A percentile compares a stretch with the other conserved stretches of the same genome.
phyloP scores from a whole-genome alignment of 2,329 filamentous ascomycete genomes.

The Trichophyton verrucosum region DNA sequence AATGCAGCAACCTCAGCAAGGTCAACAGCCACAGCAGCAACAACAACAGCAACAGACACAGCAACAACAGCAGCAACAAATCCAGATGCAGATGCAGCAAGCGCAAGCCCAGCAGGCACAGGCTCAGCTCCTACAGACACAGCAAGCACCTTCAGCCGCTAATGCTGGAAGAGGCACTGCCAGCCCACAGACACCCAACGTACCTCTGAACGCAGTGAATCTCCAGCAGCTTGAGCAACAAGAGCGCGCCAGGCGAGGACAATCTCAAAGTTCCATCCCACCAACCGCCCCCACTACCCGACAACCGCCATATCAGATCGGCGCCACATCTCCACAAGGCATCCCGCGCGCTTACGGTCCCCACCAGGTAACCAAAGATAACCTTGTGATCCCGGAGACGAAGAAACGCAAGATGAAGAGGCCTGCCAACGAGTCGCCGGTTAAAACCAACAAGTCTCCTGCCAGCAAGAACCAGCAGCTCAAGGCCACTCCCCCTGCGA shows the following conservation, averaged over 20 bases:
- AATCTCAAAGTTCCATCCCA: slow-evolving; percentile 32
- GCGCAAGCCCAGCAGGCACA: slow-evolving; percentile 15
- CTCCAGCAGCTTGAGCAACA: slow-evolving; percentile 38
- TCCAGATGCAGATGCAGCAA: not conserved
- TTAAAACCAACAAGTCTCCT: slow-evolving; percentile 17
- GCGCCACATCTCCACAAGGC: slow-evolving; percentile 43
- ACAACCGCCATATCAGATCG: slow-evolving; percentile 41
- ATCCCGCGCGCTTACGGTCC: slow-evolving; percentile 45
- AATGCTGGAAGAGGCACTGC: slow-evolving; percentile 15
- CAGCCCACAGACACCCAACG: slow-evolving; percentile 17
- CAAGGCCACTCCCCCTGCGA: slow-evolving; percentile 22
- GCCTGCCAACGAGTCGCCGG: slow-evolving; percentile 16
- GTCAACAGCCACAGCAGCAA: not conserved
- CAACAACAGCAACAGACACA: slow-evolving; percentile 2
- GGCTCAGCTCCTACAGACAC: not conserved
- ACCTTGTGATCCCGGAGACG: slow-evolving; percentile 45
- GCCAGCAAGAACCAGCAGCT: slow-evolving; percentile 19
- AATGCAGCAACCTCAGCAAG: not conserved
- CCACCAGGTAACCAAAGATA: slow-evolving; percentile 42
- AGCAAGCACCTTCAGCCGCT: slow-evolving; percentile 15
- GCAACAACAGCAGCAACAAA: slow-evolving; percentile 3
- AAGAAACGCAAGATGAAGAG: slow-evolving; percentile 47
- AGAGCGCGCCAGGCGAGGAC: slow-evolving; percentile 31
- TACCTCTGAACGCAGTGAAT: slow-evolving; percentile 34
- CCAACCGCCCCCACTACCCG: slow-evolving; percentile 37